Evolutionary conservation across 2,329 filamentous ascomycete species (phyloP).

Genomic region (Aschersonia sp.): DNA sequence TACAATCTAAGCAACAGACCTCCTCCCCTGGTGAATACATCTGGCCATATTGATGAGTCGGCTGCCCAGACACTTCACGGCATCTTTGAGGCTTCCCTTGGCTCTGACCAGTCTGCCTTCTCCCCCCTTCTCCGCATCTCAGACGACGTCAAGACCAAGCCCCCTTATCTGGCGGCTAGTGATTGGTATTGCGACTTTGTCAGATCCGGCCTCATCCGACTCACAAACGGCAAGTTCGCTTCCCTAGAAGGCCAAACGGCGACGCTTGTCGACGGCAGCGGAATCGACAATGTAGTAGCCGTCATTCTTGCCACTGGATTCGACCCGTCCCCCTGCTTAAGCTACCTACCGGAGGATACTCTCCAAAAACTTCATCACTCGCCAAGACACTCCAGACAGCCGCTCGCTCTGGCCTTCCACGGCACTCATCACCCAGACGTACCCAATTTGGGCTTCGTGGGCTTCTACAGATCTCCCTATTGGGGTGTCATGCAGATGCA

Average conservation of each 20-base stretch:
- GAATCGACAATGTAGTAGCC: constrained; percentile 44
- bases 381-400: constrained; percentile 36
- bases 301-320: constrained; percentile 69
- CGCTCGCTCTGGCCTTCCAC: constrained; percentile 53
- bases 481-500: constrained; percentile 88
- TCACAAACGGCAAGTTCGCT: constrained; percentile 31
- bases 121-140: constrained; percentile 25
- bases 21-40: constrained; percentile 42
- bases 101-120: constrained; percentile 39
- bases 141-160: constrained; percentile 27
- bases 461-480: constrained; percentile 72
- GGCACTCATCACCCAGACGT: constrained; percentile 46
- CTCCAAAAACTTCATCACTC: constrained; percentile 44
- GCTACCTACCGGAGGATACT: constrained; percentile 45
- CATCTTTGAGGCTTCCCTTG: constrained; percentile 32
- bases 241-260: constrained; percentile 20
- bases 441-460: constrained; percentile 60
- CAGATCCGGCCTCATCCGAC: constrained; percentile 43
- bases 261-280: constrained; percentile 13
- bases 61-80: constrained; percentile 39
- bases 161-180: constrained; percentile 54
- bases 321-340: constrained; percentile 46
- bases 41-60: constrained; percentile 48
- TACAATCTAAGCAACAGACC: constrained; percentile 55
- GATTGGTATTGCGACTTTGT: constrained; percentile 65